Percentiles rank a stretch among this genome's conserved stretches.
These are phyloP conservation scores for Chlorella vulgaris DNA, from an alignment of 139 green algal genomes.

Conservation along the genomic window DNA sequence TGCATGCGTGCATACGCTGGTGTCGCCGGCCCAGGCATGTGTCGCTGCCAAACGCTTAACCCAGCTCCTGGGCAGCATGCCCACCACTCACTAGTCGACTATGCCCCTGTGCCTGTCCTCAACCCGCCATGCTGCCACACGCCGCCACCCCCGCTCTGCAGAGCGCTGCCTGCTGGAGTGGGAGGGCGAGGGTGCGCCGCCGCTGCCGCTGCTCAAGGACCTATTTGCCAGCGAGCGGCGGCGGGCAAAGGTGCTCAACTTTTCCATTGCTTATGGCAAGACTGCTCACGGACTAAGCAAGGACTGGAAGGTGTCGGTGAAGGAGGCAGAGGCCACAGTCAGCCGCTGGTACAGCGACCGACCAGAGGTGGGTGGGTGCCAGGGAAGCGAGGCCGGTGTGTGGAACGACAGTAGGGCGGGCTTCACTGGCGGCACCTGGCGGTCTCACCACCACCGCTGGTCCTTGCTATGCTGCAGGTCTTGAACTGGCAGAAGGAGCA, in stretches of 20 bases:
- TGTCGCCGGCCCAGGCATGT: too few relatives aligned
- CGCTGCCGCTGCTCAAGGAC: constrained; percentile 90
- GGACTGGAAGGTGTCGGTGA: constrained; percentile 84
- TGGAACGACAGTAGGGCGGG: too few relatives aligned
- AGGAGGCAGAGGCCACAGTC: constrained; percentile 92
- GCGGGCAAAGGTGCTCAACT: constrained; percentile 99
- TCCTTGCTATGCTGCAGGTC: too few relatives aligned
- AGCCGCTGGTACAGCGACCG: constrained; percentile 82
- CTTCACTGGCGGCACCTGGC: too few relatives aligned
- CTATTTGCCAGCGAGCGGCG: constrained; percentile 76
- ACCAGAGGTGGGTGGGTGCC: constrained; percentile 61
- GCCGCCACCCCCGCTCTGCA: constrained; percentile 7
- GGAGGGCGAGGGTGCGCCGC: constrained; percentile 50
- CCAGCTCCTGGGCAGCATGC: too few relatives aligned
- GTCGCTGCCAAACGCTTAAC: too few relatives aligned
- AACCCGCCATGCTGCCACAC: neutral
- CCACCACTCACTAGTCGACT: too few relatives aligned
- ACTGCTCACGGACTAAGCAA: constrained; percentile 93
- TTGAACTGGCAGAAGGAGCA: constrained; percentile 82
- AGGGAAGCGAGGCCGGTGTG: neutral
- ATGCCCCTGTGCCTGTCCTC: too few relatives aligned
- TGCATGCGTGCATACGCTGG: too few relatives aligned
- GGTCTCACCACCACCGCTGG: too few relatives aligned
- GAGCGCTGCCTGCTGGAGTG: constrained; percentile 77
- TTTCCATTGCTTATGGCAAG: constrained; percentile 99